Evolutionary conservation across 495 filamentous ascomycete genomes (phyloP).

Genomic region (Oleoguttula mirabilis): DNA sequence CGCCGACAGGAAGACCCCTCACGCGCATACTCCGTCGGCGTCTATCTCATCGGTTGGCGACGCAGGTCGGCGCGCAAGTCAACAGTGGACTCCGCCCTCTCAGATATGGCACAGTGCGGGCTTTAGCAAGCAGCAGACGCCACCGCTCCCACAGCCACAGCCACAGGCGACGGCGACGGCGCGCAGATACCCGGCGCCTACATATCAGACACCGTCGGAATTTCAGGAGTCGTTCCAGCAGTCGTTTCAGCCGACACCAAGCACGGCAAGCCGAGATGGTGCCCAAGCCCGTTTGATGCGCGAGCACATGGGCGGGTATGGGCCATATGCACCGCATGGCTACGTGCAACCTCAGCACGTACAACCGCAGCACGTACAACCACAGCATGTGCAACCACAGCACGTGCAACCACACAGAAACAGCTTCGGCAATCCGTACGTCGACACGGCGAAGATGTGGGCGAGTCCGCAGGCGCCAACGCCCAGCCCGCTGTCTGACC

Average conservation of each 20-base stretch:
- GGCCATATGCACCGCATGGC: conserved; percentile 3
- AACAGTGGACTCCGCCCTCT: conserved; percentile 21
- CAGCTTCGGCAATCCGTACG: conserved; percentile 1
- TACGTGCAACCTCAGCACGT: neutral
- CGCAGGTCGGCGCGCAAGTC: neutral
- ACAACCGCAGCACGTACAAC: conserved; percentile 1
- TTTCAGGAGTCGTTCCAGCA: conserved; percentile 14
- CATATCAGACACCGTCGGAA: conserved; percentile 15
- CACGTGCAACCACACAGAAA: conserved; percentile 4
- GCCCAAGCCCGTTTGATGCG: conserved; percentile 14
- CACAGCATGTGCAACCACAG: conserved; percentile 1
- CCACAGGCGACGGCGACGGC: neutral
- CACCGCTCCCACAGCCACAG: conserved; percentile 8
- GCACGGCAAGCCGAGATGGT: conserved; percentile 14
- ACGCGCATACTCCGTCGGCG: conserved; percentile 8
- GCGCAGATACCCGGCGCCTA: conserved; percentile 4
- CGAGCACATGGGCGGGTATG: conserved; percentile 10
- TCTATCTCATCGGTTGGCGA: neutral
- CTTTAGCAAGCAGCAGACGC: neutral
- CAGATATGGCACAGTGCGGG: conserved; percentile 11
- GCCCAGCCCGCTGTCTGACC: conserved; percentile 15
- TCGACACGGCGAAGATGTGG: conserved; percentile 15
- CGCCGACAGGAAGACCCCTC: neutral
- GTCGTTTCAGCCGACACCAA: conserved; percentile 4
- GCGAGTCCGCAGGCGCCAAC: conserved; percentile 18